Conservation (phyloP, 306 rosid species). For the Malus orientalis region DNA sequence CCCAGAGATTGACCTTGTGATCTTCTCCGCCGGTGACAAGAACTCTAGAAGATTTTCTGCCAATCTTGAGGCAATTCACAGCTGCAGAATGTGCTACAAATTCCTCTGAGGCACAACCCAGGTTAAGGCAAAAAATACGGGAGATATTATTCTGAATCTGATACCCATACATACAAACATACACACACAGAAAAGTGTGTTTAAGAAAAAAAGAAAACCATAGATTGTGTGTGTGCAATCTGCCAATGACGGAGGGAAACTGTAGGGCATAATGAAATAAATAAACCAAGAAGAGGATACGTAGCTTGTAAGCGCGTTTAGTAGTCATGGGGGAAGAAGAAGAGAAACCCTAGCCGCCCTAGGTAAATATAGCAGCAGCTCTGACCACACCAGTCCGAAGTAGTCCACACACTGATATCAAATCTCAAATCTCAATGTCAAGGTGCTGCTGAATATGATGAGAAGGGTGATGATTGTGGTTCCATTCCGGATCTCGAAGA, state of each 20-base stretch:
- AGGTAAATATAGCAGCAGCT: neutral
- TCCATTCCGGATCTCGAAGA: constrained; percentile 18
- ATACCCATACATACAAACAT: neutral
- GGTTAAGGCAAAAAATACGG: constrained; percentile 48
- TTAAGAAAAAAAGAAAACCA: neutral
- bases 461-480: neutral
- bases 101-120: constrained; percentile 59
- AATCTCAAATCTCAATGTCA: neutral
- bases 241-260: neutral
- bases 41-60: constrained; percentile 83
- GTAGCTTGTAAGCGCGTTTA: constrained; percentile 97
- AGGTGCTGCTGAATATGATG: neutral
- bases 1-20: constrained; percentile 99
- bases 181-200: neutral
- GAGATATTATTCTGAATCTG: neutral
- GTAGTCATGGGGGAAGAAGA: constrained; percentile 61
- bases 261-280: neutral
- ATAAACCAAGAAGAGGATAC: constrained; percentile 54
- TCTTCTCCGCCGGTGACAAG: constrained; percentile 99
- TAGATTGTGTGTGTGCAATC: neutral
- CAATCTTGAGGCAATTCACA: constrained; percentile 97
- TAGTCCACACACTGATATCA: constrained; percentile 12
- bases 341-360: constrained; percentile 38
- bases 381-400: neutral
- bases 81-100: constrained; percentile 95